phyloP scores from a whole-genome alignment of 768 basidiomycete genomes.

The Fistulinella prunicolor region DNA sequence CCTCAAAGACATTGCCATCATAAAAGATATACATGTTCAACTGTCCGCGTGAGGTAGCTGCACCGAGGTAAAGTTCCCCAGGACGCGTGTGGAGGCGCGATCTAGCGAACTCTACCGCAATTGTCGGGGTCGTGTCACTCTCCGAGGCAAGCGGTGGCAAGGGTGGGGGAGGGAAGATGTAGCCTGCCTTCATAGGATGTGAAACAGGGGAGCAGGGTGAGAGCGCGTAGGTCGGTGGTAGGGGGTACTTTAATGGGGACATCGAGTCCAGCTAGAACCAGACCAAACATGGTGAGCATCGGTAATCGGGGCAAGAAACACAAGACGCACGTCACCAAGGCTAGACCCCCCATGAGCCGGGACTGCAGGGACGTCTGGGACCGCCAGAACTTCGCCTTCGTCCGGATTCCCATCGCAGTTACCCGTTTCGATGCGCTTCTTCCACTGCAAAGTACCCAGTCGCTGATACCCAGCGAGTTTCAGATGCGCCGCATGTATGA shows the following conservation, averaged over 20 bases:
- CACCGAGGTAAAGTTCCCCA: too few species aligned
- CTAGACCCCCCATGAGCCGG: slow-evolving; percentile 6
- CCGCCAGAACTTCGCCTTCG: neutral
- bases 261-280: slow-evolving; percentile 30
- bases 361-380: neutral
- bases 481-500: too few species aligned
- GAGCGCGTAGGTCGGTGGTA: slow-evolving; percentile 19
- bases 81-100: too few species aligned
- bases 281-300: neutral
- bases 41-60: too few species aligned
- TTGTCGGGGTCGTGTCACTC: too few species aligned
- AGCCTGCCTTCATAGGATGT: neutral
- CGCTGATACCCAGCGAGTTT: too few species aligned
- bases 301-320: neutral
- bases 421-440: slow-evolving; percentile 21
- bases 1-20: too few species aligned
- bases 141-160: too few species aligned
- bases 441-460: slow-evolving; percentile 26
- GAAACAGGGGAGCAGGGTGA: slow-evolving; percentile 7
- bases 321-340: slow-evolving; percentile 25
- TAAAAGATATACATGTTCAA: too few species aligned
- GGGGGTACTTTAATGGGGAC: slow-evolving; percentile 27
- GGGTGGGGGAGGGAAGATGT: neutral
- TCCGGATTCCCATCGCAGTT: too few species aligned
- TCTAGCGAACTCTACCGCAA: too few species aligned